Percentiles rank a stretch among this genome's conserved stretches.
phyloP scores from a whole-genome alignment of 768 basidiomycete species.

The Lactarius hatsudake region DNA sequence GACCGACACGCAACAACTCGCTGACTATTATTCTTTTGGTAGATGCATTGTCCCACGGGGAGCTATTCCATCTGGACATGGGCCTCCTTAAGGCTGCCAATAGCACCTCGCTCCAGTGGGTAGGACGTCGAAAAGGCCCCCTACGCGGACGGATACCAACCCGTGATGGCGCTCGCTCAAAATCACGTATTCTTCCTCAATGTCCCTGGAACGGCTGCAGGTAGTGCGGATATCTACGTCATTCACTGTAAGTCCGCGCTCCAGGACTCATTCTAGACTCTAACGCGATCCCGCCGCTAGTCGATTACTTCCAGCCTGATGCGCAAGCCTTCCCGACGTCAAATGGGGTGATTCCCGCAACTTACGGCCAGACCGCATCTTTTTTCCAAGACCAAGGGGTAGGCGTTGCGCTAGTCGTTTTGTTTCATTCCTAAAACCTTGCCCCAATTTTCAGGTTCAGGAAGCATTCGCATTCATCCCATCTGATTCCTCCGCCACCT shows the following conservation, averaged over 20 bases:
- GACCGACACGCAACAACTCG: neutral
- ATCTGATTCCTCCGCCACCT: constrained; percentile 67
- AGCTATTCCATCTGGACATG: constrained; percentile 72
- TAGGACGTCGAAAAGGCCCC: constrained; percentile 53
- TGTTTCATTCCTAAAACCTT: neutral
- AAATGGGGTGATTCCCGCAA: constrained; percentile 61
- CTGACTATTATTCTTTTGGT: constrained; percentile 3
- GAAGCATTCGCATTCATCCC: constrained; percentile 78
- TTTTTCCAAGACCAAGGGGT: constrained; percentile 61
- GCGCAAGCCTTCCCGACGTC: constrained; percentile 53
- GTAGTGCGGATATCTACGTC: constrained; percentile 76
- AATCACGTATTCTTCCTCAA: constrained; percentile 86
- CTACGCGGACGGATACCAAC: constrained; percentile 54
- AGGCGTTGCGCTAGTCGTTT: constrained; percentile 29
- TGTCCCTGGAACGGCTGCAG: constrained; percentile 63
- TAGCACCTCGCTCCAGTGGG: constrained; percentile 59
- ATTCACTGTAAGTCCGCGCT: constrained; percentile 69
- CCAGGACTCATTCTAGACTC: neutral
- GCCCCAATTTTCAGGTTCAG: constrained; percentile 46
- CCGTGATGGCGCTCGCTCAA: constrained; percentile 78
- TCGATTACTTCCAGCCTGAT: constrained; percentile 74
- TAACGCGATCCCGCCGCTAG: constrained; percentile 37
- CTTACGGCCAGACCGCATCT: constrained; percentile 65
- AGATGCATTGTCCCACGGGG: constrained; percentile 69
- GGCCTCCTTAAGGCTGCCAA: constrained; percentile 58